Percentiles rank a stretch among this genome's conserved stretches.
Evolutionary conservation across 768 basidiomycete genomes (phyloP).

Genomic region (Xerocomus brunneocitrinus): DNA sequence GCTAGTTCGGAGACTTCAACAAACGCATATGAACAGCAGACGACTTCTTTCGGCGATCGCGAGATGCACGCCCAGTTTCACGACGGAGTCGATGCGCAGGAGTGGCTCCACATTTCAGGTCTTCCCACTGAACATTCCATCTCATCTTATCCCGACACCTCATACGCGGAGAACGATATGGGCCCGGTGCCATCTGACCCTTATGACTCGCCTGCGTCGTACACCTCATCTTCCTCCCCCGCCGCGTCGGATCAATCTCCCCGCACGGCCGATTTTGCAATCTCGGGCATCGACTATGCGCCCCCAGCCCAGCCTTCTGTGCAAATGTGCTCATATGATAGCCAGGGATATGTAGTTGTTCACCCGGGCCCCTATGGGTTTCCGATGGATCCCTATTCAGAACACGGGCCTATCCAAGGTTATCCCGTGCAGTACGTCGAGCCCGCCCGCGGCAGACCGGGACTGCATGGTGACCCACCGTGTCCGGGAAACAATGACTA

Average conservation of each 20-base stretch:
- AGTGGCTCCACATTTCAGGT: conserved; percentile 15
- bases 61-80: conserved; percentile 4
- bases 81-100: conserved; percentile 13
- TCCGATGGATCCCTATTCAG: conserved; percentile 5
- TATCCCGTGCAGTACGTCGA: conserved; percentile 10
- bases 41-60: conserved; percentile 5
- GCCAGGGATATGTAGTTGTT: conserved; percentile 4
- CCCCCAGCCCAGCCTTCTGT: background rate
- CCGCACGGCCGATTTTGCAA: conserved; percentile 8
- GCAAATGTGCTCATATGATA: conserved; percentile 1
- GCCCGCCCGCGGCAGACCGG: conserved; percentile 5
- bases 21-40: conserved; percentile 7
- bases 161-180: conserved; percentile 16
- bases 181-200: conserved; percentile 10
- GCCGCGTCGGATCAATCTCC: conserved; percentile 23
- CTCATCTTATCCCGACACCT: conserved; percentile 8
- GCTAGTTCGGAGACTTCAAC: conserved; percentile 10
- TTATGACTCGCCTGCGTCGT: conserved; percentile 19
- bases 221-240: conserved; percentile 23
- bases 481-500: conserved; percentile 14
- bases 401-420: conserved; percentile 9
- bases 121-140: conserved; percentile 3
- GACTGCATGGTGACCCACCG: conserved; percentile 10
- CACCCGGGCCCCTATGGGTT: conserved; percentile 14
- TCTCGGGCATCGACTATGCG: conserved; percentile 2